Base-by-base conservation (phyloP, 2,329 filamentous ascomycete genomes). In the Alternaria panax region DNA sequence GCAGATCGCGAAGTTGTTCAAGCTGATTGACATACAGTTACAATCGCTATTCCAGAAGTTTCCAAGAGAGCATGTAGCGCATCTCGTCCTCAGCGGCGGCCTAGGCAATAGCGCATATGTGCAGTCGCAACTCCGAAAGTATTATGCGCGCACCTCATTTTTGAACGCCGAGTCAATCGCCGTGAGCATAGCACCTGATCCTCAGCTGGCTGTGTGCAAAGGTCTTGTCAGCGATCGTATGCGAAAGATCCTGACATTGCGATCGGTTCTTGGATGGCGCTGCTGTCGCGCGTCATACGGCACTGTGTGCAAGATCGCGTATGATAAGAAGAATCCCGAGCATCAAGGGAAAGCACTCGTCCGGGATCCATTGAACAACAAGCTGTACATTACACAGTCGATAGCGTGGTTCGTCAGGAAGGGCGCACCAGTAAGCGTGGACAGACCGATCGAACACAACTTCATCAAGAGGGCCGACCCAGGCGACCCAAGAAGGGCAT, bases 191-290 rank as follows among this genome's bases (percentile, higher is more conserved):
- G 73, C 76, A 2, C 80, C 81, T 8, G 84, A 86, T 45, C 84
- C 85, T 0, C 83, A 86, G 54, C 81, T 87, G 0, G 83, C 84
- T 5, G 84, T 86, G 1, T 83, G 84, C 41, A 84, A 84, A 60
- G 84, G 85, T 0, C 72, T 86, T 2, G 80, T 86, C 1, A 75
- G 81, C 3, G 83, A 87, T 48, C 78, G 83, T 11, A 74, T 85
- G n/a, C 81, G 84, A 41, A 82, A 79, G 47, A 75, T 84, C 5
- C 76, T 79, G 1, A 78, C 78, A 14, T 76, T 74, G 2, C 71
- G 75, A 2, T 73, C 82, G 0, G 81, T 85, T 1, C 75, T 86
- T 1, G 73, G 73, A 1, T 77, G 74, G 75, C 70, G 76, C 3
- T 79, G 76, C 55, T 78, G 75, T 55, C 66, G 77, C 14, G 74